Conservation (phyloP, 495 filamentous ascomycete genomes). For the Entonaema liquescens region DNA sequence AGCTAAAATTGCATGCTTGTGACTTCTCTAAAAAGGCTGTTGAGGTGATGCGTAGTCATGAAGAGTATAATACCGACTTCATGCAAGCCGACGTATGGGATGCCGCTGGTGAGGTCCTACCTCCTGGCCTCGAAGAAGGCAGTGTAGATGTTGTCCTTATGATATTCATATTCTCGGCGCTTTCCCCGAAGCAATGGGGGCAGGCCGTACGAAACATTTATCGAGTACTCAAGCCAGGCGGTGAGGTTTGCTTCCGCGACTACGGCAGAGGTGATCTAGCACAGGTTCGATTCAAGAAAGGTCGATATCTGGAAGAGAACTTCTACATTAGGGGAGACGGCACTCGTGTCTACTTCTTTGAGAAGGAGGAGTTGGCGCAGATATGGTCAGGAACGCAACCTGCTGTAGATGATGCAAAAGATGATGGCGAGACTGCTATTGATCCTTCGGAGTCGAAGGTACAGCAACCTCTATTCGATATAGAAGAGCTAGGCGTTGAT, state of each 20-base stretch:
- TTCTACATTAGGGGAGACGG: constrained; percentile 97
- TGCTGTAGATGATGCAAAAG: constrained; percentile 31
- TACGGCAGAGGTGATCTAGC: constrained; percentile 95
- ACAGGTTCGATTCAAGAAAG: constrained; percentile 96
- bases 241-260: constrained; percentile 90
- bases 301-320: constrained; percentile 90
- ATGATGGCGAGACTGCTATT: constrained; percentile 24
- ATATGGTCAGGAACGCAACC: constrained; percentile 72
- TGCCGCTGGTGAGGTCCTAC: constrained; percentile 72
- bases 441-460: constrained; percentile 31
- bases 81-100: constrained; percentile 95
- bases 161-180: constrained; percentile 96
- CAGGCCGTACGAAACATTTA: constrained; percentile 83
- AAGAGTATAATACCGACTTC: constrained; percentile 65
- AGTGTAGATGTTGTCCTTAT: constrained; percentile 90
- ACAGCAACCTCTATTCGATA: constrained; percentile 62
- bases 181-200: constrained; percentile 85
- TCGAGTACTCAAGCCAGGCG: constrained; percentile 84
- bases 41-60: constrained; percentile 80
- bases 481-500: constrained; percentile 81
- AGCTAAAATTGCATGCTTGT: constrained; percentile 84
- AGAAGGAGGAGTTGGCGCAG: constrained; percentile 76
- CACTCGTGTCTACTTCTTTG: constrained; percentile 97
- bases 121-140: constrained; percentile 75
- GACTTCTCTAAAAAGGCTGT: constrained; percentile 94